Base-by-base conservation (phyloP, 805 yeast species). In the Pichia sporocuriosa region DNA sequence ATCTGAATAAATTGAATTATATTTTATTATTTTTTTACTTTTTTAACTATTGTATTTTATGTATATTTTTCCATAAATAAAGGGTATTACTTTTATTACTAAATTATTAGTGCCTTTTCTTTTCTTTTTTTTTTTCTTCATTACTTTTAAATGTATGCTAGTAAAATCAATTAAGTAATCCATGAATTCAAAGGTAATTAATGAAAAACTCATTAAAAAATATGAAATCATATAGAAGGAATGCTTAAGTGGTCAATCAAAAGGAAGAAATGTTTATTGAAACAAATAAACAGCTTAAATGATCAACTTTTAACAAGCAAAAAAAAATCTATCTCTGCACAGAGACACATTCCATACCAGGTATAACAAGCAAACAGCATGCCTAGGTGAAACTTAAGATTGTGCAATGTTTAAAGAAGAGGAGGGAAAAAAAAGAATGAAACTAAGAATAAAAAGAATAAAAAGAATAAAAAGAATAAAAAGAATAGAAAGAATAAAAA, bases 271-370 rank as follows among this genome's bases (percentile, higher is more conserved):
- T n/a, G 6, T n/a, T 27, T 10, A 8, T 8, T 27, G 16, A 30
- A 30, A 16, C 10, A 10, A 10, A 17, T 11, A 30, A 17, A 19
- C 23, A 6, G 11, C 12, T 17, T 4, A 10, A 19, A 19, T 19
- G 10, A 10, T 11, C 11, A 19, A 19, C 13, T 11, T 4, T 10
- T n/a, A 3, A 20, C 16, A 13, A 32, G 32, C 20, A 29, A 25
- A 9, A 26, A n/a, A n/a, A n/a, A n/a, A n/a, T 35, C 27, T 11
- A 10, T 48, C 51, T 43, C 13, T 22, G 47, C 50, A 48, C 50
- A 46, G 48, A 43, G 51, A 48, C 50, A 46, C 51, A 48, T 46
- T 43, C 48, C 46, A 26, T 20, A n/a, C 41, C 35, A 32, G 35
- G 39, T 34, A 11, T 15, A n/a, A 25, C 15, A n/a, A 23, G 19